phyloP scores from a whole-genome alignment of 1,139 yeast species.

The Saccharomyces uvarum region DNA sequence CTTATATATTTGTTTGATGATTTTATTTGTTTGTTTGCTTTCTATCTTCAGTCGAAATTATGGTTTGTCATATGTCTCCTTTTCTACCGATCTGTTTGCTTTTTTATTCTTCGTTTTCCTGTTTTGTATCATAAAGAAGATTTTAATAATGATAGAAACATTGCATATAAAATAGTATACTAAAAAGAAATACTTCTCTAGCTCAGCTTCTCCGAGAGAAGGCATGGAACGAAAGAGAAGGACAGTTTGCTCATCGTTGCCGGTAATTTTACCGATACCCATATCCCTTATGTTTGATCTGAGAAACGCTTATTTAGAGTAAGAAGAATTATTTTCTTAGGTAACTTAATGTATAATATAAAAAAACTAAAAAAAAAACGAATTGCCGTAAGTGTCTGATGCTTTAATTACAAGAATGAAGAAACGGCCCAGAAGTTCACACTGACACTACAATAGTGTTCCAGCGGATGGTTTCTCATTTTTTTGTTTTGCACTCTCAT shows the following conservation, averaged over 20 bases:
- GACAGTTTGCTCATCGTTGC: neutral
- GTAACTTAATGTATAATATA: neutral
- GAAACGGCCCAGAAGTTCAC: neutral
- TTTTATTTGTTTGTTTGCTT: neutral
- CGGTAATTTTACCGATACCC: neutral
- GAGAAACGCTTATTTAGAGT: neutral
- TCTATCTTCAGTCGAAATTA: neutral
- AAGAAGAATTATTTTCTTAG: neutral
- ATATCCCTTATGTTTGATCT: neutral
- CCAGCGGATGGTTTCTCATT: neutral
- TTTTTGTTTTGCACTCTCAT: neutral
- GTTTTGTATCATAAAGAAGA: neutral
- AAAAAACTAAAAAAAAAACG: neutral
- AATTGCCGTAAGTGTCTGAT: neutral
- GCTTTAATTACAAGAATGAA: neutral
- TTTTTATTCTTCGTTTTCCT: neutral
- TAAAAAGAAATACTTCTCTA: neutral
- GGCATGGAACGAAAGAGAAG: neutral
- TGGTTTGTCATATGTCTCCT: neutral
- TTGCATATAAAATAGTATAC: neutral
- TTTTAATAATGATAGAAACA: slow-evolving; percentile 1
- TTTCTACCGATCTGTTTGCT: neutral
- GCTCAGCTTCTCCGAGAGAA: neutral
- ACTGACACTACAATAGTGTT: neutral
- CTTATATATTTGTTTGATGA: neutral